Evolutionary conservation across 129 eudicot genomes (phyloP).

Genomic region (Helianthus tuberosus): DNA sequence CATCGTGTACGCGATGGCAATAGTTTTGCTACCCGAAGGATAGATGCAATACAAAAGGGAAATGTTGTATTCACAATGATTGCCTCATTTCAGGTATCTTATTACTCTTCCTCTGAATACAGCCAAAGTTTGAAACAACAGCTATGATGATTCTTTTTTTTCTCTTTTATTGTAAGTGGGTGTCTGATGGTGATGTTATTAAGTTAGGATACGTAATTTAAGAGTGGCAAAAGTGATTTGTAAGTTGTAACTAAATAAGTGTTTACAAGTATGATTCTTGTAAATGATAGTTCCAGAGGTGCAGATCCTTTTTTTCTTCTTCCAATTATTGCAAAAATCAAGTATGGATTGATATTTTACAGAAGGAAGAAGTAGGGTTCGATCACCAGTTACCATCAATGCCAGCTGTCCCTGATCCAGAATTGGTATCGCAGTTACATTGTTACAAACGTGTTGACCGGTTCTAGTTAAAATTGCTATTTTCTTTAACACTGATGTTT

Average conservation of each 20-base stretch:
- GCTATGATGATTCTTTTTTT: neutral
- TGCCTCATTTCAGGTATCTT: conserved; percentile 87
- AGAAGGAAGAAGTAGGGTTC: conserved; percentile 86
- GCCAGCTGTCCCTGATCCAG: conserved; percentile 93
- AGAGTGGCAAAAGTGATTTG: too few species aligned
- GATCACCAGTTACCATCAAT: conserved; percentile 76
- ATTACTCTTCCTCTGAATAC: conserved; percentile 20
- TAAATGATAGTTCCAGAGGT: neutral
- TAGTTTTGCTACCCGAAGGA: conserved; percentile 91
- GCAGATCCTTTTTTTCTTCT: neutral
- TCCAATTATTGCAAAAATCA: neutral
- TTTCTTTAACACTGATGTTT: conserved; percentile 4
- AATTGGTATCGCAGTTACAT: conserved; percentile 50
- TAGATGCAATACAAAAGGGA: conserved; percentile 93
- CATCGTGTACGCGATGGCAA: conserved; percentile 93
- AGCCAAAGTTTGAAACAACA: neutral
- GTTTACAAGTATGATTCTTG: too few species aligned
- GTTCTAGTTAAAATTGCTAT: neutral
- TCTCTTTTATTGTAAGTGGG: too few species aligned
- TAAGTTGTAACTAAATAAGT: too few species aligned
- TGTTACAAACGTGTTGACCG: conserved; percentile 2
- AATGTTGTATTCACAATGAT: conserved; percentile 76
- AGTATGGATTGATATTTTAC: conserved; percentile 26
- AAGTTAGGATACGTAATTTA: too few species aligned
- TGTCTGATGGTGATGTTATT: too few species aligned